These are phyloP conservation scores for Bruguiera gymnorhiza DNA, from an alignment of 345 rosid genomes.

Conservation along the genomic window DNA sequence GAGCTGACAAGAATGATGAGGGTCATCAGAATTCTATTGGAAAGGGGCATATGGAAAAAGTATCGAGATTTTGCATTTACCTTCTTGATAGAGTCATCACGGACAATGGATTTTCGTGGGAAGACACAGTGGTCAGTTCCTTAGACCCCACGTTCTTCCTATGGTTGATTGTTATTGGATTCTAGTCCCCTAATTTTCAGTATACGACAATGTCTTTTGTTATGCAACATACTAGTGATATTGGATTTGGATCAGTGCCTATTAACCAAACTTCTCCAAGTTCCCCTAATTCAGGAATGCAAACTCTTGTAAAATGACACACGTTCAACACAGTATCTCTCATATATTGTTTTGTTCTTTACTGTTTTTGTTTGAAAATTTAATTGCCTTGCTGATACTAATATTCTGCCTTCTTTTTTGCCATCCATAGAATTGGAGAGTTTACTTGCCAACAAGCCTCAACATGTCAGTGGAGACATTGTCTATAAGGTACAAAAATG, in stretches of 20 bases:
- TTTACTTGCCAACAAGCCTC: slow-evolving; percentile 54
- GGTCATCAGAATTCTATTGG: slow-evolving; percentile 27
- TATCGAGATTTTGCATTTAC: slow-evolving; percentile 64
- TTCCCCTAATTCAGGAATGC: no score
- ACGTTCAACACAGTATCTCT: neutral
- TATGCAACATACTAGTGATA: no score
- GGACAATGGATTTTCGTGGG: slow-evolving; percentile 66
- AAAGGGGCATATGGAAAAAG: slow-evolving; percentile 39
- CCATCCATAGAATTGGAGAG: slow-evolving; percentile 52
- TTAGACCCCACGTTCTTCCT: neutral
- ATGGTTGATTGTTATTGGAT: neutral
- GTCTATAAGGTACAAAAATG: slow-evolving; percentile 34
- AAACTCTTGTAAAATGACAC: no score
- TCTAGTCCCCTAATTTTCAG: neutral
- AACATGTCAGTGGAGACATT: slow-evolving; percentile 36
- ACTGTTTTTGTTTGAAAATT: neutral
- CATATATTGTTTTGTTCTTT: neutral
- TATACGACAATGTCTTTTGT: no score
- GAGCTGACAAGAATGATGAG: slow-evolving; percentile 13
- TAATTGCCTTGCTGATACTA: neutral
- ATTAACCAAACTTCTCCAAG: no score
- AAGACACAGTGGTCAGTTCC: slow-evolving; percentile 60
- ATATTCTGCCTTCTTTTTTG: neutral
- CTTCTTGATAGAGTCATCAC: slow-evolving; percentile 60
- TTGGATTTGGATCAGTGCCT: no score